Base-by-base conservation (phyloP, 169 alveolate species). In the Perkinsus chesapeaki region DNA sequence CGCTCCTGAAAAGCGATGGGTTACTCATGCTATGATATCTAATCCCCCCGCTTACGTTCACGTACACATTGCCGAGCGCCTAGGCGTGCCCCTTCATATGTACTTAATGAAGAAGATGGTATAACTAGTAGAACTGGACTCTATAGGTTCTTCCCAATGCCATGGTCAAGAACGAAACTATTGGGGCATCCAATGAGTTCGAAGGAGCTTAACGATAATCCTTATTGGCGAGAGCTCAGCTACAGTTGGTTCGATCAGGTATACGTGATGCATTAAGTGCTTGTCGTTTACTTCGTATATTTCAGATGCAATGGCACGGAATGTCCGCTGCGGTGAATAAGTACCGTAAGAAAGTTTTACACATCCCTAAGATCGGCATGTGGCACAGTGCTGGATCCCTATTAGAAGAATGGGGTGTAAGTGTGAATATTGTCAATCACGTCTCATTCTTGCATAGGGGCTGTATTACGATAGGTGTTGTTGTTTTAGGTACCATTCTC, bases 41-140 rank as follows among this genome's bases (percentile, higher is more conserved):
- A 91, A 91, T 39, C 92, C 92, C 31, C 60, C 48, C 0, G 38
- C 60, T 19, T 37, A 39, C 19, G 47, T 39, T 19, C 92, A 91
- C 72, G 48, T 91, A 9, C 92, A 91, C 92, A 31, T 91, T 38
- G 92, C 92, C n/a, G 92, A 91, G 92, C n/a, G 92, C 36, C 92
- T 91, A 19, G 48, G 48, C 1, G 47, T 91, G 34, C 92, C 92
- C 27, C 31, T 31, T 3, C 92, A 91, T 36, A 39, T 91, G 72
- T 91, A 91, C 27, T 27, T 60, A 1, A 16, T 60, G 37, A 20
- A 1, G 31, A 10, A 9, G 9, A 9, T 47, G 19, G 9, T 47
- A 47, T 47, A 47, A 47, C 19, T 19, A 10, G 27, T 47, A 9
- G 72, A 1, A 20, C 37, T 60, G 12, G 31, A 20, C 37, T 9